A percentile compares a stretch with the other conserved stretches of the same genome.
Evolutionary conservation across 371 early-diverging fungal species (phyloP).

Genomic region (Neoconidiobolus thromboides): DNA sequence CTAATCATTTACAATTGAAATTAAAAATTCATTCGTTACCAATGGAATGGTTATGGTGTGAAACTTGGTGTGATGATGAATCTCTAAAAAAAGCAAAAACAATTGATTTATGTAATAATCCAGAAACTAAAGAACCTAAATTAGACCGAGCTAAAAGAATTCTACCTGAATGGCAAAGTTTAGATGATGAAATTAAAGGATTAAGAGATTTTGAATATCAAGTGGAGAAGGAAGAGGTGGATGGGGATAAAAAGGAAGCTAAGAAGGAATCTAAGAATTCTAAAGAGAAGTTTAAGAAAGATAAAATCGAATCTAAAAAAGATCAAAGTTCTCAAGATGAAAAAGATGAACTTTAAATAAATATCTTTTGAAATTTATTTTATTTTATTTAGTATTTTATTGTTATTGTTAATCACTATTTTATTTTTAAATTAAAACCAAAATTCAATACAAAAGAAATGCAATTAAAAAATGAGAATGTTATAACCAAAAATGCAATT

Average conservation of each 20-base stretch:
- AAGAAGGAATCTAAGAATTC: background rate
- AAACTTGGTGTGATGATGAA: conserved; percentile 91
- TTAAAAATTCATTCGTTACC: conserved; percentile 84
- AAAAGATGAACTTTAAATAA: background rate
- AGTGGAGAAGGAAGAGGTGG: background rate
- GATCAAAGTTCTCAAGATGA: background rate
- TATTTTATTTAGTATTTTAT: too few relatives aligned
- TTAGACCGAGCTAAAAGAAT: conserved; percentile 77
- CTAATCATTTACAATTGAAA: conserved; percentile 82
- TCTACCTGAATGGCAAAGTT: conserved; percentile 80
- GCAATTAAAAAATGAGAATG: too few relatives aligned
- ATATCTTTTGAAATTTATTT: background rate
- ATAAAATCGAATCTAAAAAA: background rate
- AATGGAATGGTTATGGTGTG: conserved; percentile 93
- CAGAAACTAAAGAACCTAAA: conserved; percentile 91
- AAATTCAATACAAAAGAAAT: too few relatives aligned
- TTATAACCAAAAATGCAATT: too few relatives aligned
- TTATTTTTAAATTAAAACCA: too few relatives aligned
- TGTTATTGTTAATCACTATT: too few relatives aligned
- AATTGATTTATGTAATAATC: conserved; percentile 96
- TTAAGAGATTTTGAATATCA: background rate
- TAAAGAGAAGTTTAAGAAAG: background rate
- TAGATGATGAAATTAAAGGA: conserved; percentile 29
- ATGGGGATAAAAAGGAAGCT: background rate
- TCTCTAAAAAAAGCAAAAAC: conserved; percentile 71